phyloP scores from a whole-genome alignment of 495 filamentous ascomycete genomes.

The Neurospora sublineolata region DNA sequence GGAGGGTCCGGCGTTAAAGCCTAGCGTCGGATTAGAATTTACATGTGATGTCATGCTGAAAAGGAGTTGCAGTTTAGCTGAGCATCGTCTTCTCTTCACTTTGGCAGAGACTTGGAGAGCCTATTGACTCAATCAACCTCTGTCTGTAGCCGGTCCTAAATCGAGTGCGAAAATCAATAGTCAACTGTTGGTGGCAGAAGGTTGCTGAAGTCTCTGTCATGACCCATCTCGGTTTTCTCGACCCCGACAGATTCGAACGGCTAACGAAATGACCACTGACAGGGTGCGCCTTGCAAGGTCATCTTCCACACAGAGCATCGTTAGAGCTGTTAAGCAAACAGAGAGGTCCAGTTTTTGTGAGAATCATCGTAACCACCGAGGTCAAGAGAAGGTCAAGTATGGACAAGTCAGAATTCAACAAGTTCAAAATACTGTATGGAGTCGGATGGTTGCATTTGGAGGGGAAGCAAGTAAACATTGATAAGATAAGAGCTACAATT shows the following conservation, averaged over 20 bases:
- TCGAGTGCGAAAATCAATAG: background rate
- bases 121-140: background rate
- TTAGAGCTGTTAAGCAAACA: background rate
- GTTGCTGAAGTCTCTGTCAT: background rate
- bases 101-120: background rate
- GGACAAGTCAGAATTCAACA: background rate
- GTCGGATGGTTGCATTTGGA: background rate
- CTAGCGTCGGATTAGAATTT: background rate
- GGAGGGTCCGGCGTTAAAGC: background rate
- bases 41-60: background rate
- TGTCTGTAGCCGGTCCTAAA: background rate
- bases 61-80: too few species aligned
- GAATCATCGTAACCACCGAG: background rate
- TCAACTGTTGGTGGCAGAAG: background rate
- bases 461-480: background rate
- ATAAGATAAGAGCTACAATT: background rate
- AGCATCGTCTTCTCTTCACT: too few species aligned
- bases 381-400: background rate
- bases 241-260: background rate
- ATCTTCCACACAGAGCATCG: background rate
- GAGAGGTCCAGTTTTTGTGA: background rate
- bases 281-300: background rate
- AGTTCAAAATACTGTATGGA: background rate
- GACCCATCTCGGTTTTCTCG: background rate
- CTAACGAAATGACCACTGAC: background rate